Evolutionary conservation across 2,329 filamentous ascomycete species (phyloP).

Genomic region (Parasarocladium wereldwijsianum): DNA sequence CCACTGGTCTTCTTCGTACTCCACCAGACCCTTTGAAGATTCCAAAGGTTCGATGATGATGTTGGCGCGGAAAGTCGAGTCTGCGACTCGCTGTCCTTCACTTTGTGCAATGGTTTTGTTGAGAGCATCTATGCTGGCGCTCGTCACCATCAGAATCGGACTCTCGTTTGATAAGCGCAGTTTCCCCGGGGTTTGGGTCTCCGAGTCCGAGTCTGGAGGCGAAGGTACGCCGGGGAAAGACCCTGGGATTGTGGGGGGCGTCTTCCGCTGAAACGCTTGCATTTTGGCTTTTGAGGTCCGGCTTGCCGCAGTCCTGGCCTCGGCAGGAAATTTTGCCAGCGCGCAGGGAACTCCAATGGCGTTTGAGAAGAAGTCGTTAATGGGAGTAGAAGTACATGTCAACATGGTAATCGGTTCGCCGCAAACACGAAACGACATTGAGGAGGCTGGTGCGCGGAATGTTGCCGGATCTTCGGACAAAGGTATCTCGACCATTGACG

Average conservation of each 20-base stretch:
- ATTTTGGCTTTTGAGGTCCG: constrained; percentile 61
- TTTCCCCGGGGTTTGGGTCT: constrained; percentile 24
- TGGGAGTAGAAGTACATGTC: constrained; percentile 48
- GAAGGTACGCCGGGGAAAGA: constrained; percentile 39
- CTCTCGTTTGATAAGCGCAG: constrained; percentile 88
- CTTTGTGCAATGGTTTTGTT: constrained; percentile 55
- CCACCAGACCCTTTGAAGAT: constrained; percentile 24
- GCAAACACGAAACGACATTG: constrained; percentile 55
- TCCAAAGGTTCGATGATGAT: constrained; percentile 46
- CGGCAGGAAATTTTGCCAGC: constrained; percentile 68
- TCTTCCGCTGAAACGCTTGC: constrained; percentile 31
- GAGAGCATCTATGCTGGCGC: constrained; percentile 62
- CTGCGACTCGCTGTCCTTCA: constrained; percentile 50
- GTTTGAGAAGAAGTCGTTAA: constrained; percentile 65
- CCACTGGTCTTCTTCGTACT: constrained; percentile 77
- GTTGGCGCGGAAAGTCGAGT: constrained; percentile 78
- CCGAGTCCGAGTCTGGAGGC: constrained; percentile 41
- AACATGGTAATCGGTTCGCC: constrained; percentile 62
- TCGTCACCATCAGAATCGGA: constrained; percentile 73
- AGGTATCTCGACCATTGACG: constrained; percentile 35
- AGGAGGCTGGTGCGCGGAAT: constrained; percentile 27
- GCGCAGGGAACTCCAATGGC: constrained; percentile 67
- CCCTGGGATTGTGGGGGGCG: constrained; percentile 26
- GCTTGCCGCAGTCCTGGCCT: constrained; percentile 40
- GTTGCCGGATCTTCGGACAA: constrained; percentile 52